A percentile compares a stretch with the other conserved stretches of the same genome.
Conservation (phyloP, 768 basidiomycete species). For the Suillus subluteus region DNA sequence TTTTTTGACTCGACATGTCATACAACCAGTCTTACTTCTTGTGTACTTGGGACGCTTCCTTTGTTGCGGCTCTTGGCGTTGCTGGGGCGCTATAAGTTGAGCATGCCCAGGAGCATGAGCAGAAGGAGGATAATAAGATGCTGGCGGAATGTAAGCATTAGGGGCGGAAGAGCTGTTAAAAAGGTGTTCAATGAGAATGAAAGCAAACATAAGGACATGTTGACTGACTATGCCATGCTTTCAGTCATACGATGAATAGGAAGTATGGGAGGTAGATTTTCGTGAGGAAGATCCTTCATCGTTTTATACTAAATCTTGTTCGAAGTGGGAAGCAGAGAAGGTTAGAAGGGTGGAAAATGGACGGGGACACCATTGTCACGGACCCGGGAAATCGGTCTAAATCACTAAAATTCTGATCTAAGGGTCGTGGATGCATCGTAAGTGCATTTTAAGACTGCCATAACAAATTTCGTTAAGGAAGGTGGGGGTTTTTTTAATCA, state of each 20-base stretch:
- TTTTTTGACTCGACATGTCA: slow-evolving; percentile 93
- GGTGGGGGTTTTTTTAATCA: slow-evolving; percentile 50
- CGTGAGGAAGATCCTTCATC: slow-evolving; percentile 45
- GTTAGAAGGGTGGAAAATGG: slow-evolving; percentile 42
- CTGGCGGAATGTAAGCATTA: slow-evolving; percentile 45
- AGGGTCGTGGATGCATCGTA: slow-evolving; percentile 64
- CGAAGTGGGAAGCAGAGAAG: slow-evolving; percentile 35
- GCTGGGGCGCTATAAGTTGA: slow-evolving; percentile 52
- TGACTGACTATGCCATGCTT: slow-evolving; percentile 58
- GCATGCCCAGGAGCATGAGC: slow-evolving; percentile 36
- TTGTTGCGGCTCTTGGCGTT: slow-evolving; percentile 54
- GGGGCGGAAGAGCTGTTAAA: slow-evolving; percentile 39
- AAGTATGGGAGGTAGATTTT: slow-evolving; percentile 40
- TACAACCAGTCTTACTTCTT: slow-evolving; percentile 91
- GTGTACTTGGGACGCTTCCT: slow-evolving; percentile 92
- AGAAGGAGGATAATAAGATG: slow-evolving; percentile 42
- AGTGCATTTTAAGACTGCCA: slow-evolving; percentile 45
- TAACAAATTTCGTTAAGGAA: slow-evolving; percentile 43
- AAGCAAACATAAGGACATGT: slow-evolving; percentile 13
- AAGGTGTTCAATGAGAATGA: slow-evolving; percentile 22
- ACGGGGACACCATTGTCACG: slow-evolving; percentile 45
- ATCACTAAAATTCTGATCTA: slow-evolving; percentile 72
- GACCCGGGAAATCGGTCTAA: slow-evolving; percentile 46
- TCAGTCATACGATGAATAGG: slow-evolving; percentile 49
- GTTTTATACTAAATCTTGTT: slow-evolving; percentile 49